Percentiles rank a stretch among this genome's conserved stretches.
These are phyloP conservation scores for Samsoniella hepiali DNA, from an alignment of 2,329 filamentous ascomycete species.

Conservation along the genomic window DNA sequence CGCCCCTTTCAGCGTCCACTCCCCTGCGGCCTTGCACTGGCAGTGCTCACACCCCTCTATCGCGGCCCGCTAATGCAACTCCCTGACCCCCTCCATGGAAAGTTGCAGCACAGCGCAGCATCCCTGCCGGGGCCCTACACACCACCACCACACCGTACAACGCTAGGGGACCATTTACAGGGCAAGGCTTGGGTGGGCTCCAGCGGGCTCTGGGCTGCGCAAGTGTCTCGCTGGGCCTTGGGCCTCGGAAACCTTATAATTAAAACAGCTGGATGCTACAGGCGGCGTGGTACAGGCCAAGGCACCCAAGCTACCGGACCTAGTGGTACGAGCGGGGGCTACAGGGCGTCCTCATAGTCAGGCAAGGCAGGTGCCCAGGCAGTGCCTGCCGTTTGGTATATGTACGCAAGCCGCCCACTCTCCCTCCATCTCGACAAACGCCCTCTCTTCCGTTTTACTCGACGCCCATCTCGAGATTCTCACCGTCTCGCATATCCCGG, in stretches of 20 bases:
- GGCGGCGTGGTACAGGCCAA: not conserved
- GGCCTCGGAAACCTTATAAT: constrained; percentile 2
- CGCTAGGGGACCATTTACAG: constrained; percentile 3
- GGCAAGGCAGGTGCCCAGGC: not conserved
- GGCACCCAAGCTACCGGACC: not conserved
- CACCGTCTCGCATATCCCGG: not conserved
- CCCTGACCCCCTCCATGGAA: not conserved
- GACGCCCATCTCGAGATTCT: not conserved
- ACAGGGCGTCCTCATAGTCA: not conserved
- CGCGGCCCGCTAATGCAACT: not conserved
- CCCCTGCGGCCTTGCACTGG: not conserved
- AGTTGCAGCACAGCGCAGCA: not conserved
- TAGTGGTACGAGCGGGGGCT: not conserved
- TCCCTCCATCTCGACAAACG: not conserved
- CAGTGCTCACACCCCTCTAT: not conserved
- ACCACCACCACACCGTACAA: not conserved
- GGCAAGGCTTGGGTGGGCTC: constrained; percentile 1
- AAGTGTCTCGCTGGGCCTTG: not conserved
- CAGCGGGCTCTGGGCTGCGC: constrained; percentile 16
- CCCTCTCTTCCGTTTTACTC: constrained; percentile 9
- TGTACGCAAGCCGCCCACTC: constrained; percentile 7
- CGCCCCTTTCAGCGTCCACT: not conserved
- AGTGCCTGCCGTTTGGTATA: constrained; percentile 3
- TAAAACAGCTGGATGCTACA: not conserved
- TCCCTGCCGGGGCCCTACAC: not conserved